Conservation (phyloP, 768 basidiomycete species). For the Artomyces pyxidatus region DNA sequence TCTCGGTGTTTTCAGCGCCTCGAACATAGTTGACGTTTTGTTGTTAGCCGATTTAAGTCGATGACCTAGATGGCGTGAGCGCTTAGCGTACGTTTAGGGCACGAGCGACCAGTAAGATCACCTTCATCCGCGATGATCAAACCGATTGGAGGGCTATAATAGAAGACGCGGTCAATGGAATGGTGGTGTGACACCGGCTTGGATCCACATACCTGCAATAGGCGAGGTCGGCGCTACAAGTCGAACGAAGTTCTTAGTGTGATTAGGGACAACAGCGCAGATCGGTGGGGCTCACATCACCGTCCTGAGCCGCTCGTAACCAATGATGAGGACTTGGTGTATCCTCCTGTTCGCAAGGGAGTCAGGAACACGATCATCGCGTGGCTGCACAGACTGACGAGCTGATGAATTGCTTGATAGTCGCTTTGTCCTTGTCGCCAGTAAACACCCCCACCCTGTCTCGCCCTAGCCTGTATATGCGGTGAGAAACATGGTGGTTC, state of each 20-base stretch:
- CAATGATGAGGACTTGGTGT: conserved; percentile 86
- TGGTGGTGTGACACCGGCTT: background rate
- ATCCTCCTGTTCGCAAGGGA: conserved; percentile 37
- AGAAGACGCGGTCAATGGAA: background rate
- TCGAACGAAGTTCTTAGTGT: background rate
- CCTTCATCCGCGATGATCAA: conserved; percentile 96
- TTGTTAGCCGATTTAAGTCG: conserved; percentile 86
- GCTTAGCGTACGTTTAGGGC: background rate
- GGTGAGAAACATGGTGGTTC: background rate
- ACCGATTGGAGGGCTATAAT: conserved; percentile 75
- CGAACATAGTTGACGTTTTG: conserved; percentile 86
- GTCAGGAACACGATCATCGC: background rate
- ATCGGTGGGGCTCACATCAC: conserved; percentile 58
- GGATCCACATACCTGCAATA: conserved; percentile 49
- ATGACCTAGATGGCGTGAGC: conserved; percentile 48
- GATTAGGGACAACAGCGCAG: conserved; percentile 1
- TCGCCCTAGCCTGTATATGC: conserved; percentile 37
- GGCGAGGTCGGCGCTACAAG: conserved; percentile 44
- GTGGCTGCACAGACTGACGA: conserved; percentile 38
- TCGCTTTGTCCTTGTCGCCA: conserved; percentile 48
- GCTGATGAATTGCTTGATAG: conserved; percentile 65
- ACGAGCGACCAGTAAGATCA: conserved; percentile 14
- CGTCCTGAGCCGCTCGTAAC: conserved; percentile 84
- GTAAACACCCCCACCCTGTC: conserved; percentile 50
- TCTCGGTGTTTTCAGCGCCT: conserved; percentile 61